A percentile compares a stretch with the other conserved stretches of the same genome.
These are phyloP conservation scores for Chalciporus sp. DNA, from an alignment of 1,284 basidiomycete genomes.

Conservation along the genomic window DNA sequence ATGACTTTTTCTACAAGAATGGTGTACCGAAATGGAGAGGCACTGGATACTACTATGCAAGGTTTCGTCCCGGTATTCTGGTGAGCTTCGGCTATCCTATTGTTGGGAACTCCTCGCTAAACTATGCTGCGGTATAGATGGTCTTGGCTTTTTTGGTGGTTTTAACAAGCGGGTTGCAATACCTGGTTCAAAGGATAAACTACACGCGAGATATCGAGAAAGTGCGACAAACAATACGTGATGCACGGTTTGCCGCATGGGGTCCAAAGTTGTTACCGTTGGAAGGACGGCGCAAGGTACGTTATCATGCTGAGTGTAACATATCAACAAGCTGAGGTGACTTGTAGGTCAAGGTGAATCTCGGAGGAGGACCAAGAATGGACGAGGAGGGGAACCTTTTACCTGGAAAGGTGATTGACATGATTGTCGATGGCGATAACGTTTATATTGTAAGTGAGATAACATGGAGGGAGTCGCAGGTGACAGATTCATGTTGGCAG, in stretches of 20 bases:
- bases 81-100: slow-evolving; percentile 41
- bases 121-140: slow-evolving; percentile 43
- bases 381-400: slow-evolving; percentile 59
- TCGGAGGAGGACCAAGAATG: slow-evolving; percentile 53
- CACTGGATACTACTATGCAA: slow-evolving; percentile 88
- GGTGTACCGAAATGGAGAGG: slow-evolving; percentile 89
- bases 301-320: slow-evolving; percentile 14
- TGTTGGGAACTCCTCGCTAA: background rate
- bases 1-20: slow-evolving; percentile 91
- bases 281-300: slow-evolving; percentile 67
- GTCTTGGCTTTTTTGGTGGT: slow-evolving; percentile 77
- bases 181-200: slow-evolving; percentile 76
- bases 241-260: slow-evolving; percentile 76
- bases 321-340: background rate
- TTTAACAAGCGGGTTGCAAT: slow-evolving; percentile 78
- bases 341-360: slow-evolving; percentile 67
- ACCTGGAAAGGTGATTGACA: slow-evolving; percentile 60
- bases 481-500: slow-evolving; percentile 30
- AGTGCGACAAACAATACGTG: slow-evolving; percentile 64
- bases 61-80: slow-evolving; percentile 87
- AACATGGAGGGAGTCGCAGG: slow-evolving; percentile 7
- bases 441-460: slow-evolving; percentile 68
- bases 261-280: slow-evolving; percentile 65
- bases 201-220: slow-evolving; percentile 71
- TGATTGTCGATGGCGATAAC: slow-evolving; percentile 73